A percentile compares a stretch with the other conserved stretches of the same genome.
Evolutionary conservation across 1,139 yeast species (phyloP).

Genomic region (Eremothecium gossypii): DNA sequence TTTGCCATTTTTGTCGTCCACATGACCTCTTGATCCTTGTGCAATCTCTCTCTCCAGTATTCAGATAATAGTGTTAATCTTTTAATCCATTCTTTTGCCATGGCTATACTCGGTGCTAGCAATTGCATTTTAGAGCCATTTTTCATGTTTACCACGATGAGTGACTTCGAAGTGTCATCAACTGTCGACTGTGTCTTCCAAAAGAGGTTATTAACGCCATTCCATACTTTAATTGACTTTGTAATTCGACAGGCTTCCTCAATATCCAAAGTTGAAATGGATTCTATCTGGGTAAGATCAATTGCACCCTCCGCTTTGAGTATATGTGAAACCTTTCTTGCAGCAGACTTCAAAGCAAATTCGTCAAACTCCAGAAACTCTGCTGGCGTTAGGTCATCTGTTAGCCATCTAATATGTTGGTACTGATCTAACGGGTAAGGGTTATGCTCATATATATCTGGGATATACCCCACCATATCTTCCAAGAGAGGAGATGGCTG

Average conservation of each 20-base stretch:
- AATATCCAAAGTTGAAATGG: slow-evolving; percentile 27
- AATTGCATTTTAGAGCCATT: slow-evolving; percentile 44
- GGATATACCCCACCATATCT: slow-evolving; percentile 24
- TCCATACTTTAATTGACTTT: slow-evolving; percentile 21
- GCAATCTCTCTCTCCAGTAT: slow-evolving; percentile 52
- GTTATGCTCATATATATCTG: slow-evolving; percentile 37
- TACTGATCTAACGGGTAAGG: slow-evolving; percentile 43
- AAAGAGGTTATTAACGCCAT: slow-evolving; percentile 33
- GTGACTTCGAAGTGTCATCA: slow-evolving; percentile 13
- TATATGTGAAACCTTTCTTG: slow-evolving; percentile 49
- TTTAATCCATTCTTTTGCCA: slow-evolving; percentile 60
- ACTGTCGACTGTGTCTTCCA: slow-evolving; percentile 32
- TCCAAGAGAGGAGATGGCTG: slow-evolving; percentile 17
- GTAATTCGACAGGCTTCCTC: slow-evolving; percentile 19
- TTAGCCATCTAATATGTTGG: slow-evolving; percentile 57
- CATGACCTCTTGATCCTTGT: slow-evolving; percentile 36
- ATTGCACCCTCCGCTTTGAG: slow-evolving; percentile 52
- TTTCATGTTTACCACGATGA: slow-evolving; percentile 27
- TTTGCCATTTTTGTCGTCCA: slow-evolving; percentile 40
- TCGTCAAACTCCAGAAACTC: slow-evolving; percentile 45
- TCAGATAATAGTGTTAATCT: slow-evolving; percentile 36
- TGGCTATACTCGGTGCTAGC: slow-evolving; percentile 43
- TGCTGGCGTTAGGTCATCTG: slow-evolving; percentile 27
- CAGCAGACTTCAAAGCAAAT: slow-evolving; percentile 52
- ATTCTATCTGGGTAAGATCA: slow-evolving; percentile 43